A percentile compares a stretch with the other conserved stretches of the same genome.
Evolutionary conservation across 2,329 filamentous ascomycete genomes (phyloP).

Genomic region (Juglanconis juglandina): DNA sequence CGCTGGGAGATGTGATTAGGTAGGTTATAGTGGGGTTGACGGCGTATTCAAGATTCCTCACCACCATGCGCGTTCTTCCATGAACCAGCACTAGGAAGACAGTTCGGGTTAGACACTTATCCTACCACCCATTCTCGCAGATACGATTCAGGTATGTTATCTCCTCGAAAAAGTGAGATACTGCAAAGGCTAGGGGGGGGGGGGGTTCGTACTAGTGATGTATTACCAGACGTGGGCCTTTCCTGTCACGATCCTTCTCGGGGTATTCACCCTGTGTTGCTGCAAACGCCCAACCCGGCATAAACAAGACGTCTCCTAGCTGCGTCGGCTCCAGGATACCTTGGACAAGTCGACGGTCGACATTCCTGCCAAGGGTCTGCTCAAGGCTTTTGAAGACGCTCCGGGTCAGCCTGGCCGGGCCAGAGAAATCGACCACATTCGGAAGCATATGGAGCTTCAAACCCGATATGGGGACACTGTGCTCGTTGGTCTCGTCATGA

Average conservation of each 20-base stretch:
- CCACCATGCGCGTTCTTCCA: no score
- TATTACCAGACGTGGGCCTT: constrained; percentile 18
- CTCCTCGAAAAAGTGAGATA: no score
- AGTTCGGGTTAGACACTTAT: no score
- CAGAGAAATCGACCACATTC: constrained; percentile 16
- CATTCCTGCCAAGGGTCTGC: constrained; percentile 3
- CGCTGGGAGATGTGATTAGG: no score
- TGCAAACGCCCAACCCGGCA: constrained; percentile 22
- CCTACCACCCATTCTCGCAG: no score
- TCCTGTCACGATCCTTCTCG: neutral
- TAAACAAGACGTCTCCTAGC: constrained; percentile 21
- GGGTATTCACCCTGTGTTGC: constrained; percentile 19
- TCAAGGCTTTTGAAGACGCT: constrained; percentile 13
- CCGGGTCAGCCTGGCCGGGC: constrained; percentile 14
- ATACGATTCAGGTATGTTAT: no score
- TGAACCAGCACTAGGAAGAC: no score
- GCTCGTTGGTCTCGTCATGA: neutral
- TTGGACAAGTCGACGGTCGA: neutral
- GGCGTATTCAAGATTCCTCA: no score
- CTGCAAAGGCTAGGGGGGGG: no score
- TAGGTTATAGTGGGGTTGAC: no score
- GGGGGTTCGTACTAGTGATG: constrained; percentile 18
- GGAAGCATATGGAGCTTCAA: constrained; percentile 8
- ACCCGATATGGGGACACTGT: constrained; percentile 6
- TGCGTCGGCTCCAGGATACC: constrained; percentile 18